Evolutionary conservation across 257 asterid genomes (phyloP), one percentile per base, ranked within the genome.

Genomic region (Ocimum tenuiflorum): DNA sequence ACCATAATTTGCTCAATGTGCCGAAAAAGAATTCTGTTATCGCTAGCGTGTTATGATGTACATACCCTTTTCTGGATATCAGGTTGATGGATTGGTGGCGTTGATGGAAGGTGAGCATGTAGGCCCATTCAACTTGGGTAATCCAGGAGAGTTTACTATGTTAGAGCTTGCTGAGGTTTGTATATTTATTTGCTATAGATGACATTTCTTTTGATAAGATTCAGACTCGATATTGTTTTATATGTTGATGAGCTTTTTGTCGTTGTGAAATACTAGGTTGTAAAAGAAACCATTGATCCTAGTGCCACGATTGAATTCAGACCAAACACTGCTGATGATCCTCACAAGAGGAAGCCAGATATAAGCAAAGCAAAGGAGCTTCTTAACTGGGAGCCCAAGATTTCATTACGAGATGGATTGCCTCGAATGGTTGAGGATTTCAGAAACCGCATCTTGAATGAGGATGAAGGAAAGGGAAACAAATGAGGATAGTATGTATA

Each of bases 291-390:
- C 56, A 85, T 94, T 27, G 99, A 90, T 77, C 84, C 97, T 3
- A 85, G 97, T 56, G 96, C 97, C 3, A 75, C 82, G 0, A 85
- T 94, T 11, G 96, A 81, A 63, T 91, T 86, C 80, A 90, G 65
- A 78, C 81, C 88, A 5, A 94, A 94, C 87, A 94, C 99, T 3
- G 99, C 92, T 23, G 97, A 94, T 61, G 99, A 88, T 76, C 99
- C 99, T 72, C 99, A 94, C 68, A 90, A 90, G 83, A 85, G 99
- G 74, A 94, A 94, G 69, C 99, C 99, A 10, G 97, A 94, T 69
- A 94, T 94, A 13, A 79, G 72, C 78, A 90, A 91, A 76, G 99
- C 99, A 33, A 94, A 86, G 79, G 95, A 88, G 42, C 87, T 88
- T 47, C 87, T 94, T 55, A 85, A 94, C 72, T 94, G 99, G 99